phyloP scores from a whole-genome alignment of 140 eudicot species.

The Cichorium intybus region DNA sequence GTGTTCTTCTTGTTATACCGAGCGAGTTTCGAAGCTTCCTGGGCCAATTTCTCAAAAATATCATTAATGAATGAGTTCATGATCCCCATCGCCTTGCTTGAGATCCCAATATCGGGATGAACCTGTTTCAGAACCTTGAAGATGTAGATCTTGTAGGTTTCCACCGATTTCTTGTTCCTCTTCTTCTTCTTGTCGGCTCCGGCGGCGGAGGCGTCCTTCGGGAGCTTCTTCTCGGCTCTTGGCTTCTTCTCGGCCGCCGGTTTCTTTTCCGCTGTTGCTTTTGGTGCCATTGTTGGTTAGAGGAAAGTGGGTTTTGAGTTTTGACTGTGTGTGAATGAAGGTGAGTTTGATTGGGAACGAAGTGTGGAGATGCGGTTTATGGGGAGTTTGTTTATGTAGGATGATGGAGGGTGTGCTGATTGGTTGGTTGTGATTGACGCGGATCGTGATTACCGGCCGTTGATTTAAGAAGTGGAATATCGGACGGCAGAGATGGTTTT shows the following conservation, averaged over 20 bases:
- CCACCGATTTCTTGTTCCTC: slow-evolving; percentile 15
- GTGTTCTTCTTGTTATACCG: slow-evolving; percentile 19
- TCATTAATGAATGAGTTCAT: no score
- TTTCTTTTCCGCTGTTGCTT: slow-evolving; percentile 16
- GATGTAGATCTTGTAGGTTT: slow-evolving; percentile 22
- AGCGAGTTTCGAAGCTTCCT: slow-evolving; percentile 15
- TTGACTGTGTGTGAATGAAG: background rate
- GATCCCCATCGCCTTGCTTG: slow-evolving; percentile 22
- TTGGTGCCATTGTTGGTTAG: slow-evolving; percentile 13
- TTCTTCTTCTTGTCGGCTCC: slow-evolving; percentile 20
- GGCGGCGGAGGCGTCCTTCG: slow-evolving; percentile 16
- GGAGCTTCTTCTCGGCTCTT: slow-evolving; percentile 21
- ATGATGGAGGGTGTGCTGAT: background rate
- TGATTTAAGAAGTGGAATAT: background rate
- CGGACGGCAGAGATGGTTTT: background rate
- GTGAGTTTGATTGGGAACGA: background rate
- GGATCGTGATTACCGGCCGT: background rate
- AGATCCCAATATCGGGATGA: slow-evolving; percentile 15
- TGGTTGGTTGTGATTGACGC: background rate
- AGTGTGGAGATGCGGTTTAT: background rate
- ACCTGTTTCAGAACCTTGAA: slow-evolving; percentile 24
- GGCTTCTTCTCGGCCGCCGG: slow-evolving; percentile 23
- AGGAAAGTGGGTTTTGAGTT: background rate
- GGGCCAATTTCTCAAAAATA: slow-evolving; percentile 16
- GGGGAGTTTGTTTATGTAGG: slow-evolving; percentile 16